phyloP scores from a whole-genome alignment of 176 grass and related monocot species.

The Phyllostachys edulis region DNA sequence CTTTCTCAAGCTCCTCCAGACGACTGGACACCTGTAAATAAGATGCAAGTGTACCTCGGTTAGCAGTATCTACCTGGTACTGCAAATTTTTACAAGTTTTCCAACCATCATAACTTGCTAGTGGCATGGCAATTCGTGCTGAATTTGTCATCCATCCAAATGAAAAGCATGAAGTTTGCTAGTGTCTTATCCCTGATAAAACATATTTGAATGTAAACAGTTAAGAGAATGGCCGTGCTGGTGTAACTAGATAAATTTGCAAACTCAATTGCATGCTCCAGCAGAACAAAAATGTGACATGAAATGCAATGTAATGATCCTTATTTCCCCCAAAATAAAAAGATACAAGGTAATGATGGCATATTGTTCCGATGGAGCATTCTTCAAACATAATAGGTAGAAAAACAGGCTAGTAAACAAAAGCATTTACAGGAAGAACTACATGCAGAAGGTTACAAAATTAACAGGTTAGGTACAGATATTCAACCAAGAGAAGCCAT shows the following conservation, averaged over 20 bases:
- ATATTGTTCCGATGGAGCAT: not conserved
- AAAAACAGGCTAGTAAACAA: not conserved
- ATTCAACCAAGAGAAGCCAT: not conserved
- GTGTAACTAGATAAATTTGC: not conserved
- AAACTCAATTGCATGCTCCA: not conserved
- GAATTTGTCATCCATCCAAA: not conserved
- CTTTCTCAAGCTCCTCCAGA: conserved; percentile 68
- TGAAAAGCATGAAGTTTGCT: not conserved
- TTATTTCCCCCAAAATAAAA: no score
- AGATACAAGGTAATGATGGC: not conserved
- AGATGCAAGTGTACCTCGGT: not conserved
- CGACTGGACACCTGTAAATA: conserved; percentile 62
- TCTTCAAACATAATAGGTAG: not conserved
- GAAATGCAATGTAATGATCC: not conserved
- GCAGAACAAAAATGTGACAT: not conserved
- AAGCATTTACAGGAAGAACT: not conserved
- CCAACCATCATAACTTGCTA: not conserved
- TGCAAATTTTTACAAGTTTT: not conserved
- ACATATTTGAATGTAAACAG: not conserved
- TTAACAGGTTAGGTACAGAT: not conserved
- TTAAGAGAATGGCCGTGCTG: not conserved
- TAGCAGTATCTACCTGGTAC: not conserved
- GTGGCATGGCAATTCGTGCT: not conserved
- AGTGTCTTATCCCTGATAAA: not conserved
- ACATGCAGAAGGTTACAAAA: not conserved